A percentile compares a stretch with the other conserved stretches of the same genome.
These are phyloP conservation scores for Brassica incana DNA, from an alignment of 345 rosid species.

Conservation along the genomic window DNA sequence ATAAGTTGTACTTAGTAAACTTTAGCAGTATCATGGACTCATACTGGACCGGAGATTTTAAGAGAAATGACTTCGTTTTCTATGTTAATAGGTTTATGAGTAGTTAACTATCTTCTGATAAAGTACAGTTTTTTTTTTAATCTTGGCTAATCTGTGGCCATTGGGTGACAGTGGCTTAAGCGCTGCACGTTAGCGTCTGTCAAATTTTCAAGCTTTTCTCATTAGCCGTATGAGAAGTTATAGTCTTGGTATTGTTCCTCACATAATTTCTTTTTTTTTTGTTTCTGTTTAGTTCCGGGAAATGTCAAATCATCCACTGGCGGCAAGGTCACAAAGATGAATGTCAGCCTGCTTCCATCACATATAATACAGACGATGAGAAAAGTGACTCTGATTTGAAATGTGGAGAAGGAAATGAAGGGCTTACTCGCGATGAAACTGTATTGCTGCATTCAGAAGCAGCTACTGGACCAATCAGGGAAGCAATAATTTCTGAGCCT, in stretches of 20 bases:
- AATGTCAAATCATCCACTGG: constrained; percentile 95
- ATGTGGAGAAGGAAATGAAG: constrained; percentile 37
- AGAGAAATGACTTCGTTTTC: not conserved
- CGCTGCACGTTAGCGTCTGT: not conserved
- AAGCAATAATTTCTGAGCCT: constrained; percentile 36
- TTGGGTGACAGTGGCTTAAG: constrained; percentile 3
- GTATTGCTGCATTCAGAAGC: constrained; percentile 35
- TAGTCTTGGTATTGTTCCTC: constrained; percentile 14
- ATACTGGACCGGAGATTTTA: not conserved
- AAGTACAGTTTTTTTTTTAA: too few relatives aligned
- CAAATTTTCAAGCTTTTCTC: constrained; percentile 1
- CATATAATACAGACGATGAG: constrained; percentile 39
- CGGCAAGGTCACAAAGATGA: constrained; percentile 95
- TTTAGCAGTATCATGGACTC: constrained; percentile 22
- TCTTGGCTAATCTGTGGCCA: too few relatives aligned
- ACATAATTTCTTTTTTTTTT: constrained; percentile 18
- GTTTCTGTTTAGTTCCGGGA: constrained; percentile 57
- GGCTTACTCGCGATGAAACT: constrained; percentile 36
- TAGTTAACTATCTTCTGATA: too few relatives aligned
- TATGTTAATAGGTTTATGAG: too few relatives aligned
- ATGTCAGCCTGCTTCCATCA: constrained; percentile 55
- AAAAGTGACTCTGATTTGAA: constrained; percentile 41
- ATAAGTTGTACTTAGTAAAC: not conserved
- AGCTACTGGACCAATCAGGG: constrained; percentile 37
- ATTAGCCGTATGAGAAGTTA: not conserved